Evolutionary conservation across 1,139 yeast species (phyloP).

Genomic region (Pichia sp.): DNA sequence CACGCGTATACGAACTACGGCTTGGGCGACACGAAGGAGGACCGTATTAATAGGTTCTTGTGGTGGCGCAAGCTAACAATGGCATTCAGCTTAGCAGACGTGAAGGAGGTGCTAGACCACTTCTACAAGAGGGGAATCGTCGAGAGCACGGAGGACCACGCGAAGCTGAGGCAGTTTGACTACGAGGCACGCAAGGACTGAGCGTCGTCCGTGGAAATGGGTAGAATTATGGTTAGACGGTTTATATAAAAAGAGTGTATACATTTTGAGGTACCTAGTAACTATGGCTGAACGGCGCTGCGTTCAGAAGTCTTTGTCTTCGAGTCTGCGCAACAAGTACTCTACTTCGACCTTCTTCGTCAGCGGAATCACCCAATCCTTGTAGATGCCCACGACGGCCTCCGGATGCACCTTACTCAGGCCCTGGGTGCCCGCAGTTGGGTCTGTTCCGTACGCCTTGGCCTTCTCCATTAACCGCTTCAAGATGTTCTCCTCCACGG

Average conservation of each 20-base stretch:
- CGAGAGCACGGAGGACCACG: conserved; percentile 7
- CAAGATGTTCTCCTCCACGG: conserved; percentile 80
- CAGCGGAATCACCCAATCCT: conserved; percentile 84
- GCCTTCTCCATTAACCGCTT: conserved; percentile 78
- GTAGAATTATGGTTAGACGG: too few relatives aligned
- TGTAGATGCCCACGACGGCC: conserved; percentile 74
- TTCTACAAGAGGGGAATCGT: conserved; percentile 20
- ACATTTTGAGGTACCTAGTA: neutral
- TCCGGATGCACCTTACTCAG: conserved; percentile 81
- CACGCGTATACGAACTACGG: conserved; percentile 53
- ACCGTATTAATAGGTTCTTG: conserved; percentile 55
- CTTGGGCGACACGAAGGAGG: conserved; percentile 46
- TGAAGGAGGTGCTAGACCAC: conserved; percentile 23
- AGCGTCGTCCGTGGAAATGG: too few relatives aligned
- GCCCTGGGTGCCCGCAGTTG: conserved; percentile 64
- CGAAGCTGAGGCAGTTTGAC: conserved; percentile 9
- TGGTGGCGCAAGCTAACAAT: conserved; percentile 49
- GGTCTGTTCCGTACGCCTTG: conserved; percentile 82
- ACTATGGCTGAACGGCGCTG: neutral
- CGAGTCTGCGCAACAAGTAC: conserved; percentile 77
- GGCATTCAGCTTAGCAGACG: conserved; percentile 27
- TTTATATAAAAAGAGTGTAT: conserved; percentile 3
- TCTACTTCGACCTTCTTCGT: conserved; percentile 95
- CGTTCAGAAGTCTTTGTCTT: conserved; percentile 41
- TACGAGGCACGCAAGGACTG: neutral